These are phyloP conservation scores for Eutrema salsugineum DNA, from an alignment of 441 rosid genomes.

Conservation along the genomic window DNA sequence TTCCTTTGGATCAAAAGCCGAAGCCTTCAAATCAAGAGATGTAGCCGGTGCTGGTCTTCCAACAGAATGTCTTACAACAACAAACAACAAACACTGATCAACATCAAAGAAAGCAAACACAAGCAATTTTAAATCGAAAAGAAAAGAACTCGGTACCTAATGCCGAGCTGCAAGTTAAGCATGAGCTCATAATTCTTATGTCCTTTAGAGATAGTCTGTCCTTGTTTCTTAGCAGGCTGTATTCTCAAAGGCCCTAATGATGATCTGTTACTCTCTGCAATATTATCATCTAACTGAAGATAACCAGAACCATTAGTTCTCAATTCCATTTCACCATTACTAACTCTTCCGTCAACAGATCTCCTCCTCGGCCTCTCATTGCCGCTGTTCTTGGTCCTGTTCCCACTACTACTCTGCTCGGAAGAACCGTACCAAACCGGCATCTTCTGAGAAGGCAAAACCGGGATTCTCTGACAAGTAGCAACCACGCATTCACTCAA, in stretches of 20 bases:
- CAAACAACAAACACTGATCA: background rate
- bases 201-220: slow-evolving; percentile 80
- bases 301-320: slow-evolving; percentile 42
- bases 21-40: slow-evolving; percentile 80
- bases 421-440: slow-evolving; percentile 44
- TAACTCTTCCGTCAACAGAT: slow-evolving; percentile 64
- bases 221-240: slow-evolving; percentile 66
- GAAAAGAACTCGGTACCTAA: slow-evolving; percentile 46
- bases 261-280: slow-evolving; percentile 25
- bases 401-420: slow-evolving; percentile 30
- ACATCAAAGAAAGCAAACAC: slow-evolving; percentile 4
- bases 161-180: slow-evolving; percentile 97
- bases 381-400: slow-evolving; percentile 25
- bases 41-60: slow-evolving; percentile 91
- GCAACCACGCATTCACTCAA: slow-evolving; percentile 51
- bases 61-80: slow-evolving; percentile 66
- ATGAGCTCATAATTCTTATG: slow-evolving; percentile 95
- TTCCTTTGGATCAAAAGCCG: slow-evolving; percentile 92
- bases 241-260: slow-evolving; percentile 34
- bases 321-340: slow-evolving; percentile 40
- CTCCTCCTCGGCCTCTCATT: slow-evolving; percentile 43
- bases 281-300: slow-evolving; percentile 43
- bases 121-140: background rate
- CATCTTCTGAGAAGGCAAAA: slow-evolving; percentile 84
- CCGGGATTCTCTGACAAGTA: slow-evolving; percentile 53